Percentiles rank a stretch among this genome's conserved stretches.
These are phyloP conservation scores for Phytophthora parvispora DNA, from an alignment of 352 stramenopile genomes.

Conservation along the genomic window DNA sequence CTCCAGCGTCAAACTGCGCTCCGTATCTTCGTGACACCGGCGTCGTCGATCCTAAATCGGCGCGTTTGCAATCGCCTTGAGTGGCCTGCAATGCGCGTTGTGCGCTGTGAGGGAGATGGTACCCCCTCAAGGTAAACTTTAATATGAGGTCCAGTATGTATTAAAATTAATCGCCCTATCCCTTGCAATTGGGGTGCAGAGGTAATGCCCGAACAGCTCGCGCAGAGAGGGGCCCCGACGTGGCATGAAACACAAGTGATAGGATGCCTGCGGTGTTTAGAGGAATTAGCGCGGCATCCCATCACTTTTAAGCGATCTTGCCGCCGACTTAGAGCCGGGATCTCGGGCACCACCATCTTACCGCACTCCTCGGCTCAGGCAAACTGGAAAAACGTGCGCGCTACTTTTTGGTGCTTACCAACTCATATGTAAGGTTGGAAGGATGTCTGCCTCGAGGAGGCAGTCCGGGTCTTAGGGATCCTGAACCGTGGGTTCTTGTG, in stretches of 20 bases:
- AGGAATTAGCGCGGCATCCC: neutral
- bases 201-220: neutral
- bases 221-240: neutral
- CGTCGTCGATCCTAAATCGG: slow-evolving; percentile 5
- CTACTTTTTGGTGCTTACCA: neutral
- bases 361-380: neutral
- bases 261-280: neutral
- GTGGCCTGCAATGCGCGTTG: neutral
- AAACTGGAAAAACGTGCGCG: neutral
- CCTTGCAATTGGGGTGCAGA: slow-evolving; percentile 2
- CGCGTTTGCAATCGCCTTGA: neutral
- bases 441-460: neutral
- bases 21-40: slow-evolving; percentile 4
- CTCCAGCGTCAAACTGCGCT: neutral
- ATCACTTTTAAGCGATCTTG: neutral
- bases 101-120: neutral
- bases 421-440: neutral
- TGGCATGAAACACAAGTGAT: neutral
- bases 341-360: neutral
- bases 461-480: neutral
- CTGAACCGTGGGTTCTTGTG: too few species aligned
- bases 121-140: slow-evolving; percentile 2
- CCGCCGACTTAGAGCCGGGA: neutral
- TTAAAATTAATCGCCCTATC: slow-evolving; percentile 4
- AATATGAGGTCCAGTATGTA: slow-evolving; percentile 7